Base-by-base conservation (phyloP, 768 basidiomycete genomes). In the Atractiella rhizophila region DNA sequence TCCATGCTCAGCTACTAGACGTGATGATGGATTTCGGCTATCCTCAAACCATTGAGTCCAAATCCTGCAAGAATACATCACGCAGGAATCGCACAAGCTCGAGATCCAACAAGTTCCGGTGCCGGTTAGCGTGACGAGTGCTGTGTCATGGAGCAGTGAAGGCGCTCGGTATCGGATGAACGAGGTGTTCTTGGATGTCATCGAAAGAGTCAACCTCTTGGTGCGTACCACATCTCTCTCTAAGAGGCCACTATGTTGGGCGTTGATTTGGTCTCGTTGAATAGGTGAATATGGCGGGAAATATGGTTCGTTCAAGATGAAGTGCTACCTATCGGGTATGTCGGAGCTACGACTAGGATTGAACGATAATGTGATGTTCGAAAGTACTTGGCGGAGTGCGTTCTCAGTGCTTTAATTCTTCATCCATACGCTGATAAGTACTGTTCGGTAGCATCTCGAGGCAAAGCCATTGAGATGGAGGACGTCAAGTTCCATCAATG, bases 1-100 rank as follows among this genome's bases (percentile, higher is more conserved):
- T n/a, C n/a, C n/a, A n/a, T n/a, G n/a, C n/a, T n/a, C n/a, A n/a
- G n/a, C 43, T 98, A 91, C 59, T 98, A 65, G 88, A 96, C 54
- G 91, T 96, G 65, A 94, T 96, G 82, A 94, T 96, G 85, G 91
- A 98, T 64, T 98, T 91, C 61, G 91, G 91, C 7, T 94, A 76
- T 57, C 88, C 91, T 0, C 91, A 96, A 60, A 98, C 88, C 30
- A 96, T 91, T 13, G 91, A 98, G 64, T 83, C 80, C 68, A 96
- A 98, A 98, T 96, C 51, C 61, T 96, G 38, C 88, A 96, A 62
- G 88, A 96, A 75, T 96, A 94, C 56, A 96, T 94, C 66, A 96
- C 88, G 0, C 88, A 96, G 58, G 88, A 94, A 58, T 85, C 81
- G 1, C 78, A 96, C 63, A 94, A 96, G 60, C 73, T 96, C 26